These are phyloP conservation scores for Coelastrella sp. DNA, from an alignment of 139 green algal species.

Conservation along the genomic window DNA sequence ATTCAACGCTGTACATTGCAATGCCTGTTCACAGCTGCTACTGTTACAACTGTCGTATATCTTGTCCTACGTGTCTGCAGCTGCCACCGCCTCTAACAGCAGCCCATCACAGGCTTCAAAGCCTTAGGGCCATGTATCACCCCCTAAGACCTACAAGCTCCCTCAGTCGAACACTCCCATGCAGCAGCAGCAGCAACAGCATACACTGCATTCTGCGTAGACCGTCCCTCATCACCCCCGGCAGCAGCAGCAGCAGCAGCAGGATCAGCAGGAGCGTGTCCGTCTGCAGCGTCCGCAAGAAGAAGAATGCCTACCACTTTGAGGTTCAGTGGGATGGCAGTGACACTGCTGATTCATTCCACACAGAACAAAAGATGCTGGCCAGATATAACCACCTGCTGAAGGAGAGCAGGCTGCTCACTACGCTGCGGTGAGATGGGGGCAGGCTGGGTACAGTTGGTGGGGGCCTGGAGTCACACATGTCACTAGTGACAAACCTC, in stretches of 20 bases:
- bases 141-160: no score
- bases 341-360: not conserved
- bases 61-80: no score
- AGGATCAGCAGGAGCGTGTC: not conserved
- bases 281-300: not conserved
- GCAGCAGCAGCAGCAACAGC: not conserved
- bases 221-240: not conserved
- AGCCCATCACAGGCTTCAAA: no score
- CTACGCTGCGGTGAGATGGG: not conserved
- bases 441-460: not conserved
- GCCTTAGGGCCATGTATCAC: no score
- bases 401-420: constrained; percentile 15
- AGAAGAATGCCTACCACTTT: not conserved
- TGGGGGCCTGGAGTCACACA: no score
- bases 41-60: no score
- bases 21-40: no score
- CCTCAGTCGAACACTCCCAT: not conserved
- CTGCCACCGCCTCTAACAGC: no score
- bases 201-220: not conserved
- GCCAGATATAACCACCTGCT: constrained; percentile 32
- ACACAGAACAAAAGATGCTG: constrained; percentile 34
- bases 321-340: not conserved
- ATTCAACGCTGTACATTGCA: no score
- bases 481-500: no score
- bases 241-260: not conserved